Evolutionary conservation across 176 grass and related monocot genomes (phyloP).

Genomic region (Carex cristatella): DNA sequence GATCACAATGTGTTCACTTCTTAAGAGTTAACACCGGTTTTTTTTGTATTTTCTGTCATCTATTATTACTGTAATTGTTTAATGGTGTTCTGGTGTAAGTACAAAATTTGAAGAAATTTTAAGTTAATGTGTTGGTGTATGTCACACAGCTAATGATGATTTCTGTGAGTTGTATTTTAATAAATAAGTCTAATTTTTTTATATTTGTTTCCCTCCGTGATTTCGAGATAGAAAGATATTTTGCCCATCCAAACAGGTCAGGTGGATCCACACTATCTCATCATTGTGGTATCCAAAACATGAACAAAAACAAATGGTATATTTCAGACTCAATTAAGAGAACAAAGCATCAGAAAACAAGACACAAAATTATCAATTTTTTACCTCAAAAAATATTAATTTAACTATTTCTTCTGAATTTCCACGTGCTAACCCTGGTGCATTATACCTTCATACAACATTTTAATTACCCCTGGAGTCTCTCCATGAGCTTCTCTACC

Average conservation of each 20-base stretch:
- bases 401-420: not conserved
- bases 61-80: not conserved
- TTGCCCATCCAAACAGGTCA: not conserved
- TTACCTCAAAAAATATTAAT: not conserved
- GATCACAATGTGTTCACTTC: not conserved
- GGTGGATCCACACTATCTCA: not conserved
- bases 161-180: not conserved
- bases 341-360: not conserved
- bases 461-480: conserved; percentile 21
- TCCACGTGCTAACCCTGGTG: not conserved
- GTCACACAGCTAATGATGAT: not conserved
- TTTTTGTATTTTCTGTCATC: not conserved
- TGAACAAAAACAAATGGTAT: not conserved
- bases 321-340: not conserved
- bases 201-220: not conserved
- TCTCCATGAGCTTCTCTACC: conserved; percentile 75
- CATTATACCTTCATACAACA: not conserved
- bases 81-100: not conserved
- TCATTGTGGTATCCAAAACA: not conserved
- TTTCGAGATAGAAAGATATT: not conserved
- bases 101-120: not conserved
- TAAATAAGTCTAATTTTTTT: not conserved
- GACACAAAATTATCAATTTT: not conserved
- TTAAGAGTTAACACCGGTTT: not conserved
- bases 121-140: not conserved